Evolutionary conservation across 768 basidiomycete species (phyloP).

Genomic region (Lyophyllum semitale): DNA sequence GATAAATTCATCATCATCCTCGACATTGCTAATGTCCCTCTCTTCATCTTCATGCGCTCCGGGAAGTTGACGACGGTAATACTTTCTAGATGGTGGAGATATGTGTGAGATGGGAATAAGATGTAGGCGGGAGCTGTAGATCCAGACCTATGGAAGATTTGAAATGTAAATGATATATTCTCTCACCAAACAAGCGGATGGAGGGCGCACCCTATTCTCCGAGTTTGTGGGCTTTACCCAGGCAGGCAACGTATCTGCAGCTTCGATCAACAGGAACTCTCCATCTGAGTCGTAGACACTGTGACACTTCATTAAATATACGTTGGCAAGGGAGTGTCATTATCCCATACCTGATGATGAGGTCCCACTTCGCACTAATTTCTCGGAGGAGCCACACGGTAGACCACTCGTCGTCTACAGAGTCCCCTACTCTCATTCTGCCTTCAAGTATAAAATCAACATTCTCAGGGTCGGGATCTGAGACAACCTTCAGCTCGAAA

Average conservation of each 20-base stretch:
- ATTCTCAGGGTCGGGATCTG: constrained; percentile 40
- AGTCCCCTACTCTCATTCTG: constrained; percentile 89
- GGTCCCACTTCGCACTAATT: constrained; percentile 76
- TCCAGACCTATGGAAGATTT: constrained; percentile 77
- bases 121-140: constrained; percentile 80
- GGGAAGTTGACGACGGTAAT: constrained; percentile 45
- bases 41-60: constrained; percentile 55
- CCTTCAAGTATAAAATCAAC: constrained; percentile 73
- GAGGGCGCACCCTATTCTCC: constrained; percentile 81
- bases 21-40: constrained; percentile 29
- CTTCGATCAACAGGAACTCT: constrained; percentile 95
- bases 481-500: constrained; percentile 73
- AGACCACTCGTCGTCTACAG: constrained; percentile 98
- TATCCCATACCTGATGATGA: constrained; percentile 69
- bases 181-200: constrained; percentile 32
- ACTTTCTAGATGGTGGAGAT: constrained; percentile 65
- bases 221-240: constrained; percentile 94
- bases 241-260: constrained; percentile 81
- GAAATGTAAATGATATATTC: constrained; percentile 28
- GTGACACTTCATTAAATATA: neutral
- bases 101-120: constrained; percentile 79
- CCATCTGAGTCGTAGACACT: constrained; percentile 91
- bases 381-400: constrained; percentile 86
- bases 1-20: constrained; percentile 51
- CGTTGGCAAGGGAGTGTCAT: neutral